Evolutionary conservation across 352 stramenopile genomes (phyloP).

Genomic region (Phytophthora colocasiae): DNA sequence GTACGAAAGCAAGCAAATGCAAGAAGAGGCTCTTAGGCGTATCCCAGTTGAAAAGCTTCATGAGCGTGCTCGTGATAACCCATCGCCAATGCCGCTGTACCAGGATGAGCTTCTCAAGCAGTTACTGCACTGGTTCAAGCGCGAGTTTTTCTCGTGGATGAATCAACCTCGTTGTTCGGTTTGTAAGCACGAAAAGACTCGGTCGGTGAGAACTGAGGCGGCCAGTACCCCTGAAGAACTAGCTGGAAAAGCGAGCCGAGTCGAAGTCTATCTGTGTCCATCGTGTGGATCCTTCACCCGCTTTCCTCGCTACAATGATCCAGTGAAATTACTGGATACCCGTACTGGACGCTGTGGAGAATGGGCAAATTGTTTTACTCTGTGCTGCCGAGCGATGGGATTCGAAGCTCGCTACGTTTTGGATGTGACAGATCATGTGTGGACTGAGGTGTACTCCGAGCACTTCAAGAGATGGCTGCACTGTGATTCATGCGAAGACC

Average conservation of each 20-base stretch:
- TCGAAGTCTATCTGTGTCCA: slow-evolving; percentile 90
- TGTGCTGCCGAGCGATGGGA: slow-evolving; percentile 89
- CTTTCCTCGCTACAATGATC: slow-evolving; percentile 93
- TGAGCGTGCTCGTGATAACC: slow-evolving; percentile 65
- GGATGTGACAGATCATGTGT: slow-evolving; percentile 96
- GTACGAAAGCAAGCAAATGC: slow-evolving; percentile 74
- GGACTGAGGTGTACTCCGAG: slow-evolving; percentile 92
- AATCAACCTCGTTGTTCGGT: slow-evolving; percentile 75
- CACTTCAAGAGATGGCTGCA: slow-evolving; percentile 91
- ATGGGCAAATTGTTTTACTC: slow-evolving; percentile 95
- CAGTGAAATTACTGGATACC: slow-evolving; percentile 87
- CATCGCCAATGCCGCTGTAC: slow-evolving; percentile 50
- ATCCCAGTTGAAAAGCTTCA: slow-evolving; percentile 76
- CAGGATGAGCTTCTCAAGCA: slow-evolving; percentile 80
- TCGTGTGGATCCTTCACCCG: slow-evolving; percentile 60
- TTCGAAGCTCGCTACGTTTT: slow-evolving; percentile 93
- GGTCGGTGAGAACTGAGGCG: slow-evolving; percentile 44
- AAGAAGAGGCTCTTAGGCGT: slow-evolving; percentile 67
- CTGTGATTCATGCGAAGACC: slow-evolving; percentile 94
- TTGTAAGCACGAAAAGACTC: slow-evolving; percentile 65
- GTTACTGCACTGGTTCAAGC: slow-evolving; percentile 91
- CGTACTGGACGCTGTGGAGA: slow-evolving; percentile 90
- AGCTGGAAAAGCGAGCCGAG: slow-evolving; percentile 65
- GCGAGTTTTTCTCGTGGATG: slow-evolving; percentile 92
- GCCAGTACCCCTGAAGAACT: slow-evolving; percentile 67